phyloP scores from a whole-genome alignment of 306 rosid species.

The Casuarina cunninghamiana region DNA sequence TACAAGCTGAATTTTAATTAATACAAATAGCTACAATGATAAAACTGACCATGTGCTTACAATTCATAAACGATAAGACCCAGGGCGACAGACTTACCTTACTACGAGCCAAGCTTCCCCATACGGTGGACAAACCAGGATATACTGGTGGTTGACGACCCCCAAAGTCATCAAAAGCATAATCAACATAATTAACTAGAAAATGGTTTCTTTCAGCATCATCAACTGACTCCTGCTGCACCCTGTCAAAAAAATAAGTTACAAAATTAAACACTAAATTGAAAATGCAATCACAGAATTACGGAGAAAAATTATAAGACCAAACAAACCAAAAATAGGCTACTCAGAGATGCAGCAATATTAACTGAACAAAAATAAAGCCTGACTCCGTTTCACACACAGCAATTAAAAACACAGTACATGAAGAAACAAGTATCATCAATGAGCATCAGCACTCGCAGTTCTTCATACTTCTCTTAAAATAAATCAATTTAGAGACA shows the following conservation, averaged over 20 bases:
- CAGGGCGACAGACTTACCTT: slow-evolving; percentile 50
- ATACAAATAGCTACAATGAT: not conserved
- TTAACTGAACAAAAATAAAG: not conserved
- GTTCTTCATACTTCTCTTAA: not conserved
- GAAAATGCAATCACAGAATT: slow-evolving; percentile 13
- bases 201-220: slow-evolving; percentile 97
- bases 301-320: slow-evolving; percentile 12
- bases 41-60: slow-evolving; percentile 5
- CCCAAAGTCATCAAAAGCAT: slow-evolving; percentile 97
- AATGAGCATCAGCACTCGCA: not conserved
- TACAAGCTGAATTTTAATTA: not conserved
- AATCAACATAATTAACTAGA: slow-evolving; percentile 91
- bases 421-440: not conserved
- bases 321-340: not conserved
- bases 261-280: slow-evolving; percentile 19
- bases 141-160: slow-evolving; percentile 99
- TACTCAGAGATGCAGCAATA: slow-evolving; percentile 7
- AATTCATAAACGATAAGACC: slow-evolving; percentile 25
- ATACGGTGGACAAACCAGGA: slow-evolving; percentile 96
- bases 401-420: not conserved
- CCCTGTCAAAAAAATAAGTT: slow-evolving; percentile 56
- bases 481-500: not conserved
- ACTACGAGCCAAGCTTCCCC: slow-evolving; percentile 99
- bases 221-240: slow-evolving; percentile 97
- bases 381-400: not conserved